These are phyloP conservation scores for Rhododendron vialii DNA, from an alignment of 148 eudicot genomes.

Conservation along the genomic window DNA sequence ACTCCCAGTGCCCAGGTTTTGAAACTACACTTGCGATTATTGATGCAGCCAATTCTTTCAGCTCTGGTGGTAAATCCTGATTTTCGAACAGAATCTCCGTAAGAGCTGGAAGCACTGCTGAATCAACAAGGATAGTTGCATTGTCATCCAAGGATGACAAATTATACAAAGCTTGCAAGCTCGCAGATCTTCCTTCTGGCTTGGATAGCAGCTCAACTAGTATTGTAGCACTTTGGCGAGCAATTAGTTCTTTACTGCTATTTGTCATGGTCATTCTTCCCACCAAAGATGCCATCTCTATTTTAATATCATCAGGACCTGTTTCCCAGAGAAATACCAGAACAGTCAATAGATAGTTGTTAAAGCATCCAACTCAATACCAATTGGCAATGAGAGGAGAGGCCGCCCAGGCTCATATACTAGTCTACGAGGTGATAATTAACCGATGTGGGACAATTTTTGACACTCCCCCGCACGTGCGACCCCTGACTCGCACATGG, in stretches of 20 bases:
- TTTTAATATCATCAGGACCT: slow-evolving; percentile 44
- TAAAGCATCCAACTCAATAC: too few species aligned
- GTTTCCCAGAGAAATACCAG: slow-evolving; percentile 12
- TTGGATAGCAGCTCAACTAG: slow-evolving; percentile 50
- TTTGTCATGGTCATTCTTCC: slow-evolving; percentile 63
- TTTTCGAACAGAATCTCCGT: slow-evolving; percentile 38
- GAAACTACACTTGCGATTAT: slow-evolving; percentile 53
- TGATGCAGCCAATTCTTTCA: slow-evolving; percentile 46
- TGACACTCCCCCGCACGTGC: too few species aligned
- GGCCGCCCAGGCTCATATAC: too few species aligned
- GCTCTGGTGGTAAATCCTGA: slow-evolving; percentile 29
- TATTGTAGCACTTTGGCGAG: slow-evolving; percentile 43
- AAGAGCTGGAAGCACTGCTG: slow-evolving; percentile 50
- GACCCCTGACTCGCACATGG: too few species aligned
- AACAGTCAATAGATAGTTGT: neutral
- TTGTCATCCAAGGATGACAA: slow-evolving; percentile 59
- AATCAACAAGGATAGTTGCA: slow-evolving; percentile 55
- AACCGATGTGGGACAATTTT: too few species aligned
- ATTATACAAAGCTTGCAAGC: slow-evolving; percentile 48
- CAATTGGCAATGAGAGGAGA: too few species aligned
- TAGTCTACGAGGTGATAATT: too few species aligned
- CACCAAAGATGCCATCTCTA: slow-evolving; percentile 48
- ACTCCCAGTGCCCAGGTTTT: slow-evolving; percentile 67
- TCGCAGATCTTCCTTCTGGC: slow-evolving; percentile 38
- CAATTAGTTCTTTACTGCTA: slow-evolving; percentile 51